Percentiles rank a stretch among this genome's conserved stretches.
These are phyloP conservation scores for Heritiera littoralis DNA, from an alignment of 345 rosid species.

Conservation along the genomic window DNA sequence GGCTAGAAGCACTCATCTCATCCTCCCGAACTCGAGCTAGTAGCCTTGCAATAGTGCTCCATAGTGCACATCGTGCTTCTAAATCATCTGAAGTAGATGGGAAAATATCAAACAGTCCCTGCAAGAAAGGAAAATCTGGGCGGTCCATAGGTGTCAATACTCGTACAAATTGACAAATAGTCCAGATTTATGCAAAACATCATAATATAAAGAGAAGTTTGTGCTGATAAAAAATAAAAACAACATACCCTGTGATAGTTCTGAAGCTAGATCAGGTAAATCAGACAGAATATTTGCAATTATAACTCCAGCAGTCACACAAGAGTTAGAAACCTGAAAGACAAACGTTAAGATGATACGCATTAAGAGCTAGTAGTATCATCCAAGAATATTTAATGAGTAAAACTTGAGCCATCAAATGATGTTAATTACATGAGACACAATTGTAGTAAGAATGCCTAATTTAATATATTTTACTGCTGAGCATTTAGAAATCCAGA, in stretches of 20 bases:
- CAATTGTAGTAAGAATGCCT: background rate
- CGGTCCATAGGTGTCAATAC: conserved; percentile 31
- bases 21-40: conserved; percentile 55
- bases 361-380: conserved; percentile 3
- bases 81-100: conserved; percentile 62
- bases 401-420: background rate
- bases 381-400: conserved; percentile 1
- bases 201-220: conserved; percentile 1
- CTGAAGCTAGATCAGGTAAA: conserved; percentile 46
- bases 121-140: conserved; percentile 70
- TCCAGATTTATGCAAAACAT: conserved; percentile 15
- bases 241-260: conserved; percentile 57
- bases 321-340: conserved; percentile 65
- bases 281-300: conserved; percentile 78
- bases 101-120: conserved; percentile 66
- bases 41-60: conserved; percentile 59
- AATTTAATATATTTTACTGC: background rate
- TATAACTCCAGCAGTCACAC: conserved; percentile 77
- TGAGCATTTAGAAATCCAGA: background rate
- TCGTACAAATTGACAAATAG: conserved; percentile 12
- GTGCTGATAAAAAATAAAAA: conserved; percentile 11
- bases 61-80: conserved; percentile 72
- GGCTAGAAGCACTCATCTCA: conserved; percentile 35
- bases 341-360: background rate
- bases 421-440: background rate